Evolutionary conservation across 1,139 yeast species (phyloP).

Genomic region (Saccharomyces hybrid): DNA sequence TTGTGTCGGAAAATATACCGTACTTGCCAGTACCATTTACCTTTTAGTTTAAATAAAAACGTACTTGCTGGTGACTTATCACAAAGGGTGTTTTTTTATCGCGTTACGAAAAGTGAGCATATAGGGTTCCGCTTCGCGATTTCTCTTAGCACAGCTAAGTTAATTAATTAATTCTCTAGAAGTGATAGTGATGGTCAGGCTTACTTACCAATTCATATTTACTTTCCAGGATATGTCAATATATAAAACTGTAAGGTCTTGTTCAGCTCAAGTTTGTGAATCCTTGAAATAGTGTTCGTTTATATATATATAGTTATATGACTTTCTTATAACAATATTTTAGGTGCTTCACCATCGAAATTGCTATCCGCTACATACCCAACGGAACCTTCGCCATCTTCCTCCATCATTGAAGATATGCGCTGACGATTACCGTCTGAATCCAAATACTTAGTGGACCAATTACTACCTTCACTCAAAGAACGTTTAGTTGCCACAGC

Average conservation of each 20-base stretch:
- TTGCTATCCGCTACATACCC: not conserved
- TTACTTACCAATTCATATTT: no score
- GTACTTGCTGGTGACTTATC: not conserved
- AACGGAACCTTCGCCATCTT: not conserved
- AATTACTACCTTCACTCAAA: constrained; percentile 21
- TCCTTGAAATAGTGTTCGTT: not conserved
- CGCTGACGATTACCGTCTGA: constrained; percentile 2
- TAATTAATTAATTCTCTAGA: not conserved
- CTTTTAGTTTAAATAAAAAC: no score
- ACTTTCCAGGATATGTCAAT: not conserved
- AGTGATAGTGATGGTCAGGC: not conserved
- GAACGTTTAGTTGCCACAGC: constrained; percentile 8
- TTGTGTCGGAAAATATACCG: not conserved
- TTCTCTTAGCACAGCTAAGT: not conserved
- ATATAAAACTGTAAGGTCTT: not conserved
- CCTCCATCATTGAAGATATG: not conserved
- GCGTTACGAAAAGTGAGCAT: not conserved
- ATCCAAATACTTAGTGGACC: constrained; percentile 19
- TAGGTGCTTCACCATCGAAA: constrained; percentile 34
- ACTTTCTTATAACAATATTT: constrained; percentile 16
- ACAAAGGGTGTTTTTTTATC: not conserved
- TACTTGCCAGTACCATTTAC: not conserved
- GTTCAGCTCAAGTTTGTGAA: not conserved
- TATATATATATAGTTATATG: not conserved
- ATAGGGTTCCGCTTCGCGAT: not conserved